Evolutionary conservation across 2,329 filamentous ascomycete genomes (phyloP).

Genomic region (Fusarium hainanense): DNA sequence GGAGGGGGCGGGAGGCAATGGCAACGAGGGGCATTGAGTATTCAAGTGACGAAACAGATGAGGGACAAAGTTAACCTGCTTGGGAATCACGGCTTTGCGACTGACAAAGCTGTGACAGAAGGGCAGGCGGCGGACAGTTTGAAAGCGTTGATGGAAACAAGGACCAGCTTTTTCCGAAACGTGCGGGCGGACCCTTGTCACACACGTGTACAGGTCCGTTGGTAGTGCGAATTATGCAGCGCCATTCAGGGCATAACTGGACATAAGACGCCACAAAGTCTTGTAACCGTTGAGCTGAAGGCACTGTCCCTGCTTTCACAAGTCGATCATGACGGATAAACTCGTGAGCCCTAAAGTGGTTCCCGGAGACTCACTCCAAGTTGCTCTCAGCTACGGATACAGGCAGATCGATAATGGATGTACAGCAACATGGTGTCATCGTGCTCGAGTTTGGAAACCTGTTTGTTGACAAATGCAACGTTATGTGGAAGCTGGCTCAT

Average conservation of each 20-base stretch:
- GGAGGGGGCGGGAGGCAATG: slow-evolving; percentile 21
- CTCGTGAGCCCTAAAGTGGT: slow-evolving; percentile 19
- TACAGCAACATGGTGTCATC: slow-evolving; percentile 14
- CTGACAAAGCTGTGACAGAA: slow-evolving; percentile 5
- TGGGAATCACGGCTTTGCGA: slow-evolving; percentile 1
- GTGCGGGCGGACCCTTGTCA: slow-evolving; percentile 28
- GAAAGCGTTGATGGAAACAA: slow-evolving; percentile 23
- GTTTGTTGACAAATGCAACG: slow-evolving; percentile 15
- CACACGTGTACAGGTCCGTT: slow-evolving; percentile 41
- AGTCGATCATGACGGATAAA: slow-evolving; percentile 13
- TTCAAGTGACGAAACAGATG: slow-evolving; percentile 35
- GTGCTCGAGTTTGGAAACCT: slow-evolving; percentile 17
- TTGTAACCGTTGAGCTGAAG: slow-evolving; percentile 13
- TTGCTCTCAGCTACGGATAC: not conserved
- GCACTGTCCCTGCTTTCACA: slow-evolving; percentile 17
- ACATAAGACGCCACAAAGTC: slow-evolving; percentile 26
- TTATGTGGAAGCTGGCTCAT: not conserved
- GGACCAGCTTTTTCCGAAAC: slow-evolving; percentile 39
- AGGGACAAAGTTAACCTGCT: slow-evolving; percentile 9
- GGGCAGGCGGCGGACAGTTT: slow-evolving; percentile 1
- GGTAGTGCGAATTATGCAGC: slow-evolving; percentile 30
- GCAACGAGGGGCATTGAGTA: slow-evolving; percentile 19
- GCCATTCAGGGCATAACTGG: slow-evolving; percentile 35
- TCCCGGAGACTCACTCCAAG: not conserved
- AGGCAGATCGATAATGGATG: not conserved